Evolutionary conservation across 2,329 filamentous ascomycete genomes (phyloP), one percentile per base, ranked within the genome.

Genomic region (Thelonectria blattea): DNA sequence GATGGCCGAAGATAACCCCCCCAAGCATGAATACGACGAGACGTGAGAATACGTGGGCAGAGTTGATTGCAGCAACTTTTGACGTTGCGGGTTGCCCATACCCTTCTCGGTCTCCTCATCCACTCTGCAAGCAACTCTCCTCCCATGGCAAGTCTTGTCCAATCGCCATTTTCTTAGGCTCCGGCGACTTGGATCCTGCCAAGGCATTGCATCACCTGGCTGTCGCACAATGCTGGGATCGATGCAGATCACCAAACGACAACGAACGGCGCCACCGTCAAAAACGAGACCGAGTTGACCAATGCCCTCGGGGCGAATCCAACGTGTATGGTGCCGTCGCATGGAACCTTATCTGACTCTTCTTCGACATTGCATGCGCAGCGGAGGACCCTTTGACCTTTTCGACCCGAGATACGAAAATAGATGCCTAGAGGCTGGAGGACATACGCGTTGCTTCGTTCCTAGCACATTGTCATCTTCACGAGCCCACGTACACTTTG

Each of bases 191-290:
- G 46, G 52, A 55, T 55, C 51, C 46, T 34, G 41, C 57, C 51
- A 49, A 52, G 46, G 41, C 22, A 41, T 48, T 52, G 46, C 39
- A 46, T 51, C 42, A 17, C 34, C 43, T 55, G 37, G 39, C 37
- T 24, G 17, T 41, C 17, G 53, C 56, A 49, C 34, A 30, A 39
- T 52, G 42, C 56, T 50, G 32, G 45, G 39, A 48, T 58, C 8
- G 47, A n/a, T 55, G 37, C 41, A 51, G 39, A 51, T 59, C 57
- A 51, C 24, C 30, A 52, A 55, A 39, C 22, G 11, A 37, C 24
- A 7, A 49, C 15, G 24, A 46, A 51, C 34, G 39, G 20, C 24
- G 34, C 32, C 41, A 24, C 6, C 15, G 30, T n/a, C 42, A n/a
- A 11, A 27, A 11, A 27, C 45, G 45, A 20, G 27, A 37, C 34